These are phyloP conservation scores for Chlorella sp. DNA, from an alignment of 139 green algal genomes.

Conservation along the genomic window DNA sequence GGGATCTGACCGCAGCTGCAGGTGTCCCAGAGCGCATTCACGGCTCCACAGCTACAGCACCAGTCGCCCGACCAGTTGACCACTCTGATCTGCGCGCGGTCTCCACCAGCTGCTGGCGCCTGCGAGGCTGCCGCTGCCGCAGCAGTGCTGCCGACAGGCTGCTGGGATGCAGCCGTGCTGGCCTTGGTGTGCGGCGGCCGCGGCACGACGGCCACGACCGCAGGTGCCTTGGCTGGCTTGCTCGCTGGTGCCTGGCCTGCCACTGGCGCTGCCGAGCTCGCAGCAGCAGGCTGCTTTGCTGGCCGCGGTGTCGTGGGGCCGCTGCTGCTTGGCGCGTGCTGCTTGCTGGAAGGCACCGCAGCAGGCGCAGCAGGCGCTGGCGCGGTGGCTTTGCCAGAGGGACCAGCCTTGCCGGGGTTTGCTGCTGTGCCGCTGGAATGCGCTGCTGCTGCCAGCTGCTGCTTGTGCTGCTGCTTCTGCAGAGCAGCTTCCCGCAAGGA, in stretches of 20 bases:
- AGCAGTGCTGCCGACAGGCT: background rate
- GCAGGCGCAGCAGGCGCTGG: too few species aligned
- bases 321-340: too few species aligned
- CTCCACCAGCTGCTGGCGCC: conserved; percentile 1
- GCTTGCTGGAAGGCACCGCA: too few species aligned
- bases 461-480: background rate
- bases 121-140: background rate
- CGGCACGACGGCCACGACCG: too few species aligned
- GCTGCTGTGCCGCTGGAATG: background rate
- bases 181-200: too few species aligned
- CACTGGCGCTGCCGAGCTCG: background rate
- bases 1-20: conserved; percentile 47
- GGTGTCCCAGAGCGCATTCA: conserved; percentile 51
- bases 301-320: too few species aligned
- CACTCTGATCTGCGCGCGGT: conserved; percentile 39
- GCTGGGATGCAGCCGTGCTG: background rate
- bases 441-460: background rate
- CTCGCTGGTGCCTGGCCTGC: too few species aligned
- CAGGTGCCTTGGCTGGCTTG: too few species aligned
- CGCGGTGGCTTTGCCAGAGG: background rate
- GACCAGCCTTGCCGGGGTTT: background rate
- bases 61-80: conserved; percentile 50
- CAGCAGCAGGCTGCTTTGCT: too few species aligned
- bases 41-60: conserved; percentile 40
- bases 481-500: conserved; percentile 31